phyloP scores from a whole-genome alignment of 805 yeast genomes.

The Wickerhamomyces alni region DNA sequence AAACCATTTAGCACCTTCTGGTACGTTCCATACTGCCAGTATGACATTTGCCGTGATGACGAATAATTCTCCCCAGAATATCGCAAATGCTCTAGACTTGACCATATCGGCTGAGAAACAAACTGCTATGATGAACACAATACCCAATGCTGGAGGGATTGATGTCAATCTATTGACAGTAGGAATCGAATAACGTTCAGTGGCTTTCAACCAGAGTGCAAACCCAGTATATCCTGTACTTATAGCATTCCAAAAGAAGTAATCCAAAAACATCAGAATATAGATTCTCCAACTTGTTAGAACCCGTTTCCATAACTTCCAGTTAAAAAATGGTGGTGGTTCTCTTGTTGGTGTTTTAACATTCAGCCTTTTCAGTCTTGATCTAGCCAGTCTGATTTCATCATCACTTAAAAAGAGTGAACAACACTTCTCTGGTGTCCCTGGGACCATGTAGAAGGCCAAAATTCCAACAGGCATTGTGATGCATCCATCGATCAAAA shows the following conservation, averaged over 20 bases:
- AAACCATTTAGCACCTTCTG: slow-evolving; percentile 46
- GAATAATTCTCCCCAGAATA: slow-evolving; percentile 35
- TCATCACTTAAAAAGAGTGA: slow-evolving; percentile 49
- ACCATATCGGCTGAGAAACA: slow-evolving; percentile 25
- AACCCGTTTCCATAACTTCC: slow-evolving; percentile 45
- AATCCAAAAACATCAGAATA: slow-evolving; percentile 40
- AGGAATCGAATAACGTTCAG: slow-evolving; percentile 29
- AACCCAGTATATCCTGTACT: slow-evolving; percentile 43
- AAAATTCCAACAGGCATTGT: slow-evolving; percentile 52
- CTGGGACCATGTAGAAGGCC: slow-evolving; percentile 55
- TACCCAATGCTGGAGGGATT: slow-evolving; percentile 28
- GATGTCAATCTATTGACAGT: slow-evolving; percentile 38
- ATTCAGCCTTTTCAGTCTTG: slow-evolving; percentile 34
- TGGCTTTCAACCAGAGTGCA: slow-evolving; percentile 40
- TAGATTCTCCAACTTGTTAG: slow-evolving; percentile 52
- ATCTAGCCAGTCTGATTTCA: slow-evolving; percentile 48
- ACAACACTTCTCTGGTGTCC: slow-evolving; percentile 55
- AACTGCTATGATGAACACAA: slow-evolving; percentile 1
- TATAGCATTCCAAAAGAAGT: slow-evolving; percentile 51
- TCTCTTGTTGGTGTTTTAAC: slow-evolving; percentile 26
- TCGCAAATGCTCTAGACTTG: slow-evolving; percentile 36
- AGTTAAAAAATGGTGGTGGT: slow-evolving; percentile 32
- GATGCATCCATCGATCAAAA: slow-evolving; percentile 55
- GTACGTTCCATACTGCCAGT: slow-evolving; percentile 45
- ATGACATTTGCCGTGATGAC: slow-evolving; percentile 39